Base-by-base conservation (phyloP, 495 filamentous ascomycete species). In the Thozetella sp. region DNA sequence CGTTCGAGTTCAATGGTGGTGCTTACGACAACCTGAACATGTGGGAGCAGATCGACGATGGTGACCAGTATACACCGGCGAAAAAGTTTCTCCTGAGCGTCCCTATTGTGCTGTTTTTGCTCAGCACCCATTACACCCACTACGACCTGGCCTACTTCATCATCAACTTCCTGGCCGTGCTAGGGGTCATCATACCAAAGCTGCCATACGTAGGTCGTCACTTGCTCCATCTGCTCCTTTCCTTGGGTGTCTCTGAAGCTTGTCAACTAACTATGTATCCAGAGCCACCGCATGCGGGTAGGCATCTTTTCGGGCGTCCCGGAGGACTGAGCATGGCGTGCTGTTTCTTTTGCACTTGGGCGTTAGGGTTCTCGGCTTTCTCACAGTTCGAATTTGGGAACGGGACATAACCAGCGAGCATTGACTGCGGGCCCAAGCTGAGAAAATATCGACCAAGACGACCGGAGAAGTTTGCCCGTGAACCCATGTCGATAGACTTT, bases 11-110 rank as follows among this genome's bases (percentile, higher is more conserved):
- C 84, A 97, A 99, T 72, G 88, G 92, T n/a, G 95, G 95, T 53
- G 95, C 95, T 59, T 99, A 97, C 80, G 95, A 99, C 76, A 97
- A 98, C 71, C 84, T 98, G 64, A 98, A 97, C 78, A 97, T 99
- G 93, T 99, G 95, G 95, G 95, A 99, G 80, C 95, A 99, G 80
- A 99, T 99, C 71, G 95, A 99, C 79, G 95, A 99, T 67, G 95
- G 95, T 25, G 95, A 95, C 73, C 95, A 99, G 72, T 99, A 97
- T 78, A 99, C 95, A 3, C 95, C 95, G 13, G 87, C 95, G 57
- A 99, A 99, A 85, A 99, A 99, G 75, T 99, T 97, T 75, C 77
- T 99, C 59, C 86, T 99, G 66, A 92, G 88, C 59, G 95, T 97
- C 51, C 95, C 95, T 26, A 93, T 99, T 62, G 83, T 93, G 60